Evolutionary conservation across 495 filamentous ascomycete genomes (phyloP), one percentile per base, ranked within the genome.

Genomic region (Penicillium roqueforti): DNA sequence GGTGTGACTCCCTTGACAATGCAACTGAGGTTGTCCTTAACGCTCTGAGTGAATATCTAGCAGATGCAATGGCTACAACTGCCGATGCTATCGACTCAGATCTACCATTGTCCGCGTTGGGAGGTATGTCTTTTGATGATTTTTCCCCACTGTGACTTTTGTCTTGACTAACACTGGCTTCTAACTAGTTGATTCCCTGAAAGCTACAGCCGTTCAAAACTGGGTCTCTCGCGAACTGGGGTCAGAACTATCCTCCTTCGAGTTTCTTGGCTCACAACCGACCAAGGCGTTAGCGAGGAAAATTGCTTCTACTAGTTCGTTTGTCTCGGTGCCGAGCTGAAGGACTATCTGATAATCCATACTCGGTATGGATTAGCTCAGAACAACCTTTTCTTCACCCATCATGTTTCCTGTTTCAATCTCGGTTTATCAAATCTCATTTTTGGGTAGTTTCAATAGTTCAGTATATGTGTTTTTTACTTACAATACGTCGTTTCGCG

Each of bases 181-280:
- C n/a, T 56, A 66, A 59, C n/a, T 56, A 66, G 60, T 75, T 11
- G 73, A 76, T 45, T 75, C 72, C 2, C 56, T 76, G 14, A 66
- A 71, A 28, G 69, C 65, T 0, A 63, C 73, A 4, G 70, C 70
- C 6, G 56, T 76, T 18, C 63, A 66, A 16, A 73, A 72, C 39
- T 76, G 73, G 73, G 55, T 74, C 4, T 57, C 43, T 8, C 60
- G 60, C 0, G 60, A 66, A 34, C 23, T 66, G 43, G 60, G 63
- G 5, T 58, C 63, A 3, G 63, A 66, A 34, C 29, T 66, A n/a
- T 57, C 60, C 22, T 60, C 63, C 3, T 66, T 66, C 37, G 63
- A 66, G 10, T 66, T 66, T 48, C 47, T 66, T 11, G 63, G 63
- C 3, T 66, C 63, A 2, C 60, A 59, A 39, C 55, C 63, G 1